Base-by-base conservation (phyloP, 2,329 filamentous ascomycete species). In the Ascochyta lentis region DNA sequence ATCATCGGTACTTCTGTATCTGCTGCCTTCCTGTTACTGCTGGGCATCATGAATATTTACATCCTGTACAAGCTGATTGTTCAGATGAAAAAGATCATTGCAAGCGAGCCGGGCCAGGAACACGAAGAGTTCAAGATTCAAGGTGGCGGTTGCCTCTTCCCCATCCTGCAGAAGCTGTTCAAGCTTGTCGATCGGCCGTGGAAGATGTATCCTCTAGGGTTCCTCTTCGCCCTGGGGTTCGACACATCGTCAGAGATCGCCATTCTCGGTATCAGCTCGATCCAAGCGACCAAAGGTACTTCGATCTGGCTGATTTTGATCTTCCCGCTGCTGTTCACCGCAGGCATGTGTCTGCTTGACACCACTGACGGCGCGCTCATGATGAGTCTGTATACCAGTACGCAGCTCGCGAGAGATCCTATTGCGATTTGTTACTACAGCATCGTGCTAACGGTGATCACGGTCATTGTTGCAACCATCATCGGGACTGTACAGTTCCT, bases 341-440 rank as follows among this genome's bases (percentile, higher is more conserved):
- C 90, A 0, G 95, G 92, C 55, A 98, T 99, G 95, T 97, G 93
- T 74, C 83, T 98, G 22, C 81, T 98, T 6, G 95, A 98, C 76
- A 97, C 93, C 0, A 89, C 88, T 0, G 95, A 98, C 67, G 94
- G 94, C 23, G 94, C 94, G 1, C 82, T 97, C 19, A 98, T 98
- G 93, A 93, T 96, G 86, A 88, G 89, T 0, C 81, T 98, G 1
- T 98, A 99, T 76, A 92, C 93, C 0, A 90, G 89, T 35, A 91
- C 86, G 12, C 78, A 89, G 27, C 88, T 96, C 42, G 87, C 91
- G 0, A 82, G 89, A 54, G 93, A 98, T 68, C 84, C 84, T 1
- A 86, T 98, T n/a, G 92, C 93, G 0, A 93, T 97, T 42, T 79
- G 96, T 1, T 98, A 98, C 78, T 98, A 97, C 77, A 96, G 92